Evolutionary conservation across 176 grass and related monocot genomes (phyloP), one percentile per base, ranked within the genome.

Genomic region (Carex kokanica): DNA sequence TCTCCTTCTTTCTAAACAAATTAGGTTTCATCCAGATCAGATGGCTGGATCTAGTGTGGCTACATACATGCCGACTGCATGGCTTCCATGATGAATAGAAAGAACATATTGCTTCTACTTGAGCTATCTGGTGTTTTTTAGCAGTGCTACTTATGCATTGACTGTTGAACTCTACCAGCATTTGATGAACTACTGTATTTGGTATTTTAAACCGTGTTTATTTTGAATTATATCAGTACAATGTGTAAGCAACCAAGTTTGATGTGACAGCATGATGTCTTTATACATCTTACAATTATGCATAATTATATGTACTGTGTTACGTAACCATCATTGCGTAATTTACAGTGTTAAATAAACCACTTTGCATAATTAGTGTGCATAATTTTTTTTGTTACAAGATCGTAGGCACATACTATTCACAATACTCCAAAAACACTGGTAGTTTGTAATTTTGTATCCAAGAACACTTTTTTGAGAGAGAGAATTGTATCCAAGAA

Each of bases 11-110:
- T 18, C 74, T 52, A 12, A 65, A 82, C 79, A 61, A 77, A 54
- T 29, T 62, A 99, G 96, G 85, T 95, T 86, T 36, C 67, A 82
- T 89, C 89, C 88, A 38, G 96, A 95, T 85, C 93, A 95, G 66
- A 91, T 95, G 54, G 88, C 80, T 52, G 92, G 86, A 81, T 81
- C 89, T 77, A 95, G 89, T 79, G 90, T 99, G 38, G 88, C 85
- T 12, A 91, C 88, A 14, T 99, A 88, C 93, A 90, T 95, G 93
- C 85, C 93, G 0, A 70, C 91, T 0, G 70, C 85, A 43, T 99
- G 96, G 96, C 72, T 99, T 83, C 91, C 96, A 32, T 99, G 86
- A 95, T 95, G 83, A 90, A 78, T 64, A 75, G 18, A 25, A 20
- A 45, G 23, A 72, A 84, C 23, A 15, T 36, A 62, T 23, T 21